A percentile compares a stretch with the other conserved stretches of the same genome.
Evolutionary conservation across 1,284 basidiomycete genomes (phyloP).

Genomic region (Sanghuangporus baumii): DNA sequence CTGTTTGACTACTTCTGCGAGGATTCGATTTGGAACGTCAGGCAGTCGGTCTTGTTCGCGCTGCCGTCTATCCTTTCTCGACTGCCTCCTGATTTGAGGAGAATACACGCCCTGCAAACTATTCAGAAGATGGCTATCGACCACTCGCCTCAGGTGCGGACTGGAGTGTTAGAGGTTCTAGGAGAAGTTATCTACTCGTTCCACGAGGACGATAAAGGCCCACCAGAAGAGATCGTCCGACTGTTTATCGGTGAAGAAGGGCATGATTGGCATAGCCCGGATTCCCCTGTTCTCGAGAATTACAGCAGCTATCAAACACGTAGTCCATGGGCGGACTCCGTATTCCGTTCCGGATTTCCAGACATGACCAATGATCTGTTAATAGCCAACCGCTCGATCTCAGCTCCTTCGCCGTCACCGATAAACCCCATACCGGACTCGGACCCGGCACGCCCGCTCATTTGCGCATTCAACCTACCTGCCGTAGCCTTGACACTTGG

Average conservation of each 20-base stretch:
- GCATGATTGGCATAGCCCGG: constrained; percentile 14
- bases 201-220: constrained; percentile 57
- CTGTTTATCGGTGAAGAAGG: constrained; percentile 65
- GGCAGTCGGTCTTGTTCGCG: constrained; percentile 85
- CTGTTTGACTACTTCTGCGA: constrained; percentile 67
- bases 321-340: constrained; percentile 1
- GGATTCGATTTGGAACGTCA: constrained; percentile 80
- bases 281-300: neutral
- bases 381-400: constrained; percentile 19
- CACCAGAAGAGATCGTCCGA: constrained; percentile 74
- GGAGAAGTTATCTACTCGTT: constrained; percentile 93
- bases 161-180: constrained; percentile 82
- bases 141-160: constrained; percentile 65
- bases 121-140: constrained; percentile 64
- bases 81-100: constrained; percentile 49
- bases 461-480: constrained; percentile 93
- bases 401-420: constrained; percentile 20
- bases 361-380: constrained; percentile 1
- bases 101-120: constrained; percentile 57
- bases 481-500: constrained; percentile 88
- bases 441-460: constrained; percentile 72
- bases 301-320: neutral
- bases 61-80: constrained; percentile 77
- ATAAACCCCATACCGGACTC: neutral
- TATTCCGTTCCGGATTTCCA: neutral